phyloP scores from a whole-genome alignment of 805 yeast species.

The Candida namnaoensis region DNA sequence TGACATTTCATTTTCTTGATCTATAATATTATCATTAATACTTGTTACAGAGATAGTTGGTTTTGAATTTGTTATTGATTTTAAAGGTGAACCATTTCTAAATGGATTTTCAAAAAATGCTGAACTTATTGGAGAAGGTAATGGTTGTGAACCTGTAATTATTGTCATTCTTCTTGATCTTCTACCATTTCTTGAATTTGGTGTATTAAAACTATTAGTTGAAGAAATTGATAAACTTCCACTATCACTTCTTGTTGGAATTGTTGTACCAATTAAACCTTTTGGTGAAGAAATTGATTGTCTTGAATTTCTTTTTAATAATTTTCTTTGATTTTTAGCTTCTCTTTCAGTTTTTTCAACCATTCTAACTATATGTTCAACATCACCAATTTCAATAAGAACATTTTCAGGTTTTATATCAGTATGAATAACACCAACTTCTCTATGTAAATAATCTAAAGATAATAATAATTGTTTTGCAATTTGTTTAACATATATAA shows the following conservation, averaged over 20 bases:
- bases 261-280: conserved; percentile 5
- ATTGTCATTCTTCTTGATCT: conserved; percentile 64
- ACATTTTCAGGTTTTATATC: conserved; percentile 73
- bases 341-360: conserved; percentile 54
- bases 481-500: conserved; percentile 68
- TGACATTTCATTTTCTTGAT: conserved; percentile 17
- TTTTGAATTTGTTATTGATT: conserved; percentile 1
- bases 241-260: conserved; percentile 1
- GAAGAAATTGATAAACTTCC: conserved; percentile 1
- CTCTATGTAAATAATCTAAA: conserved; percentile 62
- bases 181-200: conserved; percentile 21
- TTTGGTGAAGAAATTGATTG: conserved; percentile 7
- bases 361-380: conserved; percentile 64
- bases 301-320: conserved; percentile 29
- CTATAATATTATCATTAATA: neutral
- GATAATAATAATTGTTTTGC: conserved; percentile 72
- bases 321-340: conserved; percentile 30
- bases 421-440: conserved; percentile 68
- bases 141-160: conserved; percentile 86
- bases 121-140: conserved; percentile 80
- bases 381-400: conserved; percentile 74
- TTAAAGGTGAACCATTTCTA: conserved; percentile 5
- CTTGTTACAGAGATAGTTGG: neutral
- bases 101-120: conserved; percentile 19
- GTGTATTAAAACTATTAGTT: conserved; percentile 2